Conservation (phyloP, 306 rosid species). For the Albizia julibrissin region DNA sequence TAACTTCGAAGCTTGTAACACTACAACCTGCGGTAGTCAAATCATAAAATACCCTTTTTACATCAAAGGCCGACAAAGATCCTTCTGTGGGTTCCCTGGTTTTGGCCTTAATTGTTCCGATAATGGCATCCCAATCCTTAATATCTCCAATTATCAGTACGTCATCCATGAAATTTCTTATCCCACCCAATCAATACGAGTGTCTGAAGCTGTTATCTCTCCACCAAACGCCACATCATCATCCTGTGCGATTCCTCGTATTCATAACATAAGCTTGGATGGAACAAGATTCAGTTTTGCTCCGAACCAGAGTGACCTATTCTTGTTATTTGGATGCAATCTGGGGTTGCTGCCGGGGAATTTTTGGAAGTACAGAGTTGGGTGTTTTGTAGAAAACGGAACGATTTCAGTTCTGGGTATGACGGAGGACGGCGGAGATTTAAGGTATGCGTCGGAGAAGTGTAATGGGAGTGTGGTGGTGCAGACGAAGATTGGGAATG, state of each 20-base stretch:
- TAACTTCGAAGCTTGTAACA: constrained; percentile 39
- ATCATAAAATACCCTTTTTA: constrained; percentile 54
- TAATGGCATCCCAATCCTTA: constrained; percentile 40
- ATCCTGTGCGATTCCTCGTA: neutral
- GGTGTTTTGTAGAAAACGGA: constrained; percentile 26
- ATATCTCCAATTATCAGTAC: constrained; percentile 18
- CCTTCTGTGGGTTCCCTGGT: constrained; percentile 62
- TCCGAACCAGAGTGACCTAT: neutral
- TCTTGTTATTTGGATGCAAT: constrained; percentile 43
- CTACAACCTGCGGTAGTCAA: constrained; percentile 38
- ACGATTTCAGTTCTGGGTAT: constrained; percentile 44
- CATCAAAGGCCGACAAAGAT: constrained; percentile 28
- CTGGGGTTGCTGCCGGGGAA: neutral
- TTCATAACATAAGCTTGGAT: constrained; percentile 22
- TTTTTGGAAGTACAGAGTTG: constrained; percentile 1
- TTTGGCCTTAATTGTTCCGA: constrained; percentile 45
- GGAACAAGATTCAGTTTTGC: neutral
- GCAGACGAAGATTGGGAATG: constrained; percentile 12
- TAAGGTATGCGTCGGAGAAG: neutral
- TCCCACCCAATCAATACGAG: constrained; percentile 22
- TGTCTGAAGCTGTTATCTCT: constrained; percentile 40
- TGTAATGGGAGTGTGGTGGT: constrained; percentile 34
- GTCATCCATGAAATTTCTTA: constrained; percentile 45
- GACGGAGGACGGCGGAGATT: neutral
- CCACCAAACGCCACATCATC: neutral